Evolutionary conservation across 176 grass and related monocot species (phyloP), one percentile per base, ranked within the genome.

Genomic region (Chrysopogon serrulatus): DNA sequence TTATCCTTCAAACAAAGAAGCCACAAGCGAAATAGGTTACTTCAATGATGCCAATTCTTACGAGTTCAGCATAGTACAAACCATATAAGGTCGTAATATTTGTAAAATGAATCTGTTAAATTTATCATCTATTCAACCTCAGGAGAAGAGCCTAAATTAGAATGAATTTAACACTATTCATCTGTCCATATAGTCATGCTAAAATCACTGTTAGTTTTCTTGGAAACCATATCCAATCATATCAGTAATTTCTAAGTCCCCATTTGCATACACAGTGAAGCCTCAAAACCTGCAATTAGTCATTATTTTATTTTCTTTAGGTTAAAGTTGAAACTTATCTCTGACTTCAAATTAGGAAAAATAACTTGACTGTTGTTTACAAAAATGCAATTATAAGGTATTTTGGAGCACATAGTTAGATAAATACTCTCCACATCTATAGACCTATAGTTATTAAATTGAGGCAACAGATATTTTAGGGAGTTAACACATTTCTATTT

Each of bases 1-100:
- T 89, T 91, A 70, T 77, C 90, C 92, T 94, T 89, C 90, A 94
- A 94, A 84, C 12, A 72, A 83, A 82, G 32, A 88, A 81, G 85
- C 36, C 34, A 80, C 32, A 78, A 18, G 48, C 27, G 48, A 68
- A 92, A 86, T 83, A 72, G 30, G 67, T 86, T 75, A 92, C 45
- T 82, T 28, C 10, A 44, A 56, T 78, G 72, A 70, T 72, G 51
- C 71, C 54, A 82, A 37, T 71, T 54, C 62, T 77, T 90, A 76
- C 33, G 71, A 77, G 26, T 56, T 63, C 41, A 90, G 37, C 51
- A 86, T 72, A 86, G 63, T 49, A 27, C 41, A 82, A 79, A 70
- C 40, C 14, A 48, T 76, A 75, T 80, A 85, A 37, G 59, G 32
- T 61, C 16, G 28, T 65, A 53, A 79, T 45, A 63, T 71, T 42